Base-by-base conservation (phyloP, 805 yeast species). In the Metschnikowia gruessii region DNA sequence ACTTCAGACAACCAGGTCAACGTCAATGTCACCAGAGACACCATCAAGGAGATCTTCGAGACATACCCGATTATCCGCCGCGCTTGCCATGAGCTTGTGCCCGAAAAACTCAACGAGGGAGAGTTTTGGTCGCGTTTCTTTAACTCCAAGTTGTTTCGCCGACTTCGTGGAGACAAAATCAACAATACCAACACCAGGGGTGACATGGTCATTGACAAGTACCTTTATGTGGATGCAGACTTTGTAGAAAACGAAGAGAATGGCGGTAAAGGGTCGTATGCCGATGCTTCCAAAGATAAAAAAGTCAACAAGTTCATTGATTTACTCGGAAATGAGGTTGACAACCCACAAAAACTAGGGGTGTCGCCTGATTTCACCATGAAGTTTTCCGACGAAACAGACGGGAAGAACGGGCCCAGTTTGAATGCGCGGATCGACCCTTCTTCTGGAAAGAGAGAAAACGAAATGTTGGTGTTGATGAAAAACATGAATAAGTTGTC, bases 111-210 rank as follows among this genome's bases (percentile, higher is more conserved):
- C 43, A 77, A 80, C 40, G 98, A 94, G 62, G 91, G 92, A 35
- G 96, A 87, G 60, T 94, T 94, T 58, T 94, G 99, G 99, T 88
- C 96, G 10, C 72, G 97, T 51, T 94, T 94, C 59, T 94, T 94
- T 74, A 83, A 88, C 58, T 90, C 97, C 0, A 85, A 89, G 57
- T 69, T 94, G 50, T 94, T 91, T 60, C 75, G 97, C 54, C 80
- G 90, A 57, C 70, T 94, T 29, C 77, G 96, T 62, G 99, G 99
- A 48, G 98, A 94, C 60, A 83, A 82, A 53, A 78, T 89, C 43
- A 69, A 68, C 43, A 81, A 83, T 58, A 66, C 78, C 2, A 84
- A 80, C 60, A 88, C 87, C 52, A 76, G 95, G 52, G 90, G 94
- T 43, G 98, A 94, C 64, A 77, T 83, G 4, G 76, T 90, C 6